Conservation (phyloP, 129 eudicot species). For the Logfia minima region DNA sequence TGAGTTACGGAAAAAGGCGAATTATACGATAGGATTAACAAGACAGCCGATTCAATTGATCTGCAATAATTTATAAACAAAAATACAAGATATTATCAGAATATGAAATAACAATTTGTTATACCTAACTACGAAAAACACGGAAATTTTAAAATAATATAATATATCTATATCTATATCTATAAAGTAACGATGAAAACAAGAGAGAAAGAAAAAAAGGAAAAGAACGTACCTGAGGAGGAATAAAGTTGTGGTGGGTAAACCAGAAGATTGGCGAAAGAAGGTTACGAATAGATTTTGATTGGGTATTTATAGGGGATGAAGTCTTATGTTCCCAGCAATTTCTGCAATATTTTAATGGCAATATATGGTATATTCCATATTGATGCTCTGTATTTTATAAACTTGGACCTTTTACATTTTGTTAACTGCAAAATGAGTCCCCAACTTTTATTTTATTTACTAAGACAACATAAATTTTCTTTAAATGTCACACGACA, state of each 20-base stretch:
- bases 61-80: conserved; percentile 29
- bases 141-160: not conserved
- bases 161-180: too few relatives aligned
- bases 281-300: conserved; percentile 16
- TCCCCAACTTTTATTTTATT: not conserved
- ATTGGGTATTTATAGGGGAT: conserved; percentile 33
- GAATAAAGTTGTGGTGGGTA: conserved; percentile 20
- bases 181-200: not conserved
- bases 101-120: conserved; percentile 1
- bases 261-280: conserved; percentile 23
- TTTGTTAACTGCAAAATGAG: not conserved
- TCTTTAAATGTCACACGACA: too few relatives aligned
- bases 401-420: not conserved
- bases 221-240: conserved; percentile 24
- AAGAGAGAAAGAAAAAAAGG: not conserved
- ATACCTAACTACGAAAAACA: not conserved
- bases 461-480: too few relatives aligned
- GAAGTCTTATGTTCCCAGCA: conserved; percentile 7
- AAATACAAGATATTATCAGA: not conserved
- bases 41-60: not conserved
- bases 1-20: not conserved
- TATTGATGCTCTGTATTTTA: too few relatives aligned
- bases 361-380: not conserved
- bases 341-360: not conserved
- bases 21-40: not conserved